Percentiles rank a stretch among this genome's conserved stretches.
Evolutionary conservation across 139 green algal species (phyloP).

Genomic region (Trebouxia sp.): DNA sequence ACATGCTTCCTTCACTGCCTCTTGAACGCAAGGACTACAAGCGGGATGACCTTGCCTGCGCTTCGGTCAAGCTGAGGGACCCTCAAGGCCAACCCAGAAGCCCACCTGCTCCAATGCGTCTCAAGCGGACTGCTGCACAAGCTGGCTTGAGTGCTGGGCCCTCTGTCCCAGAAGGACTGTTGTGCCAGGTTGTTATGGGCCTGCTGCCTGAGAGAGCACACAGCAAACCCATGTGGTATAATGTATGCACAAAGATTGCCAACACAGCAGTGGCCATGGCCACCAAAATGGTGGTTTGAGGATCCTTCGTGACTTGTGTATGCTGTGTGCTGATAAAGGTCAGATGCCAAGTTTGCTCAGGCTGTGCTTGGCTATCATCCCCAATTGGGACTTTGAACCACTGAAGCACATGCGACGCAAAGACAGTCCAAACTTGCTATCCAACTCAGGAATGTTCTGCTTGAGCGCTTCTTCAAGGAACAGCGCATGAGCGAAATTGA

Average conservation of each 20-base stretch:
- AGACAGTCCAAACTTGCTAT: background rate
- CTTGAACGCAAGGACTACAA: conserved; percentile 21
- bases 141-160: conserved; percentile 7
- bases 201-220: background rate
- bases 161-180: background rate
- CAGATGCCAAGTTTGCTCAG: background rate
- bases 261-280: background rate
- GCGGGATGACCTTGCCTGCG: conserved; percentile 12
- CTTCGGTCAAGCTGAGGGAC: conserved; percentile 17
- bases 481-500: conserved; percentile 10
- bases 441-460: conserved; percentile 3
- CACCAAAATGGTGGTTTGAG: background rate
- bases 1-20: conserved; percentile 21
- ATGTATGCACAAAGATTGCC: conserved; percentile 17
- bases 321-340: background rate
- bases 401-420: background rate
- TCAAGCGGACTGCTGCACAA: conserved; percentile 11
- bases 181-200: background rate
- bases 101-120: conserved; percentile 6
- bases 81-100: conserved; percentile 12
- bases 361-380: background rate
- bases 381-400: background rate
- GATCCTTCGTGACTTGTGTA: background rate
- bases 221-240: background rate
- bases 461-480: background rate